phyloP scores from a whole-genome alignment of 176 grass and related monocot species.

The Paspalum notatum region DNA sequence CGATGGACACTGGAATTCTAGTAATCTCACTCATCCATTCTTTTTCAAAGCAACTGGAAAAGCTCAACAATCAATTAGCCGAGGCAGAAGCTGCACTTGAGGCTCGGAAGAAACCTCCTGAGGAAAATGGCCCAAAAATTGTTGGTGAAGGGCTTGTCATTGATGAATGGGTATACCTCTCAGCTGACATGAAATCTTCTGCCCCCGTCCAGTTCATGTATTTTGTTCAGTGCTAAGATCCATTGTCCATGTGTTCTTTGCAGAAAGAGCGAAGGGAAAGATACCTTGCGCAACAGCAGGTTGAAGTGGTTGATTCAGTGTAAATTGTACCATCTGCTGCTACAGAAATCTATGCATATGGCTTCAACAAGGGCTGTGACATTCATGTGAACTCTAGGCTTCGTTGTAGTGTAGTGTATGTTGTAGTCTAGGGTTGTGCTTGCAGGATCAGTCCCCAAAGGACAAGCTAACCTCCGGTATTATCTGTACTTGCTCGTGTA shows the following conservation, averaged over 20 bases:
- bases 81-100: conserved; percentile 92
- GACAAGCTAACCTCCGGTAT: conserved; percentile 68
- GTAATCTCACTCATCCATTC: conserved; percentile 22
- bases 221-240: conserved; percentile 26
- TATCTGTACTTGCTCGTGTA: conserved; percentile 50
- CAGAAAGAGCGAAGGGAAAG: conserved; percentile 97
- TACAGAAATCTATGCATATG: conserved; percentile 15
- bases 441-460: conserved; percentile 46
- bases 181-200: conserved; percentile 15
- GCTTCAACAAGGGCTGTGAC: conserved; percentile 38
- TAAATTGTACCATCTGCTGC: conserved; percentile 52
- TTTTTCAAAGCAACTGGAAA: conserved; percentile 86
- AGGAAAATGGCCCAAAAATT: conserved; percentile 87
- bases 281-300: conserved; percentile 84
- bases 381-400: conserved; percentile 52
- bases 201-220: background rate
- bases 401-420: conserved; percentile 46
- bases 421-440: conserved; percentile 50
- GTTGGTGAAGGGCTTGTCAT: conserved; percentile 94
- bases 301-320: conserved; percentile 83
- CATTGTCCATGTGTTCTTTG: conserved; percentile 4
- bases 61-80: conserved; percentile 75
- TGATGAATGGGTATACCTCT: conserved; percentile 86
- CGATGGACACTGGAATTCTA: background rate
- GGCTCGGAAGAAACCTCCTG: conserved; percentile 76